phyloP scores from a whole-genome alignment of 2,329 filamentous ascomycete species.

The Paracoccidioides brasiliensis region DNA sequence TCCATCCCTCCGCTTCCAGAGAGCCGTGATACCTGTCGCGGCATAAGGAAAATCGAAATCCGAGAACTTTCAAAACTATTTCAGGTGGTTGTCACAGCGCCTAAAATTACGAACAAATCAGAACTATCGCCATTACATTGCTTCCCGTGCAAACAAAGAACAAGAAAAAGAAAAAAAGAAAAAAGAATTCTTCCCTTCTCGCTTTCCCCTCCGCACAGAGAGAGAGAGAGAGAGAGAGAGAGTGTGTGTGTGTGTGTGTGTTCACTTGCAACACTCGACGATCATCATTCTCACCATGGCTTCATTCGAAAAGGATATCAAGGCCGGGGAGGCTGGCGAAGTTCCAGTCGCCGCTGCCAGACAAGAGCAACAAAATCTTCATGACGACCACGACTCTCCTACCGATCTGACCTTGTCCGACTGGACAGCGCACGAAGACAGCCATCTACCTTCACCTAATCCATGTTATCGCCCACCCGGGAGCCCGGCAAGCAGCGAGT shows the following conservation, averaged over 20 bases:
- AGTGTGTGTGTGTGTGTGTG: too few relatives aligned
- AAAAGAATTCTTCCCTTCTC: neutral
- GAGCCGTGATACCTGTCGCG: neutral
- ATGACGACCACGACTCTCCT: neutral
- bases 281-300: neutral
- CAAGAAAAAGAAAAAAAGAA: neutral
- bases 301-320: neutral
- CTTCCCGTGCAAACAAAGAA: neutral
- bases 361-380: neutral
- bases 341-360: neutral
- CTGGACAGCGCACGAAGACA: neutral
- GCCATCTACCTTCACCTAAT: neutral
- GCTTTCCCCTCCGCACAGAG: neutral
- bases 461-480: neutral
- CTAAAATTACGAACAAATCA: neutral
- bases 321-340: neutral
- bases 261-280: neutral
- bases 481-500: slow-evolving; percentile 15
- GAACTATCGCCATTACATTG: neutral
- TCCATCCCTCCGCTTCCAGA: neutral
- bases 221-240: too few relatives aligned
- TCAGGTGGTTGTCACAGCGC: neutral
- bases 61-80: neutral
- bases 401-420: neutral
- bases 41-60: neutral